phyloP scores from a whole-genome alignment of 306 rosid genomes.

The Malus sylvestris region DNA sequence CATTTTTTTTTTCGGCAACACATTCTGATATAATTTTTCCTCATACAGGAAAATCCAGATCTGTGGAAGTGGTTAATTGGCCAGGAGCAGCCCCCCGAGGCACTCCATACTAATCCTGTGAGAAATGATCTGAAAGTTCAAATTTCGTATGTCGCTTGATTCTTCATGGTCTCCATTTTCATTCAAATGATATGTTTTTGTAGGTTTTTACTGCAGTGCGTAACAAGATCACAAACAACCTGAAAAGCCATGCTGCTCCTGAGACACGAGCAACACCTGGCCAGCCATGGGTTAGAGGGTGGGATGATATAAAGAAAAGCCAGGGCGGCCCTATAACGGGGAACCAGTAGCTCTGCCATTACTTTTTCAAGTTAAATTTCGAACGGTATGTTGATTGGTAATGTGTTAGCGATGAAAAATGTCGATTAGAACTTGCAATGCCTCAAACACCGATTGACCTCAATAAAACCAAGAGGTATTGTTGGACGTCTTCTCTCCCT shows the following conservation, averaged over 20 bases:
- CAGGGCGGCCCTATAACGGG: slow-evolving; percentile 58
- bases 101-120: slow-evolving; percentile 56
- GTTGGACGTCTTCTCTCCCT: neutral
- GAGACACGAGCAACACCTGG: slow-evolving; percentile 77
- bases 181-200: slow-evolving; percentile 10
- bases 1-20: neutral
- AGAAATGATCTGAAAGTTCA: slow-evolving; percentile 26
- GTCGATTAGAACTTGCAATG: neutral
- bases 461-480: neutral
- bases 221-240: slow-evolving; percentile 48
- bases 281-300: slow-evolving; percentile 86
- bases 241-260: slow-evolving; percentile 53
- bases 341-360: slow-evolving; percentile 48
- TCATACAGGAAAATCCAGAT: slow-evolving; percentile 80
- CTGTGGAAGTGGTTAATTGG: slow-evolving; percentile 88
- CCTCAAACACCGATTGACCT: neutral
- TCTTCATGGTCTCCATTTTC: slow-evolving; percentile 9
- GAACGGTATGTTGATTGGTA: neutral
- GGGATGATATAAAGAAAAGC: slow-evolving; percentile 80
- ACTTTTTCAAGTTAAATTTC: neutral
- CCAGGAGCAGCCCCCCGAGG: slow-evolving; percentile 76
- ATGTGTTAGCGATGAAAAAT: neutral
- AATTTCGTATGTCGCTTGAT: neutral
- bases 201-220: slow-evolving; percentile 68
- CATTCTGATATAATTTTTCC: slow-evolving; percentile 7